Conservation (phyloP, 306 rosid genomes). For the Gynostemma pentaphyllum region DNA sequence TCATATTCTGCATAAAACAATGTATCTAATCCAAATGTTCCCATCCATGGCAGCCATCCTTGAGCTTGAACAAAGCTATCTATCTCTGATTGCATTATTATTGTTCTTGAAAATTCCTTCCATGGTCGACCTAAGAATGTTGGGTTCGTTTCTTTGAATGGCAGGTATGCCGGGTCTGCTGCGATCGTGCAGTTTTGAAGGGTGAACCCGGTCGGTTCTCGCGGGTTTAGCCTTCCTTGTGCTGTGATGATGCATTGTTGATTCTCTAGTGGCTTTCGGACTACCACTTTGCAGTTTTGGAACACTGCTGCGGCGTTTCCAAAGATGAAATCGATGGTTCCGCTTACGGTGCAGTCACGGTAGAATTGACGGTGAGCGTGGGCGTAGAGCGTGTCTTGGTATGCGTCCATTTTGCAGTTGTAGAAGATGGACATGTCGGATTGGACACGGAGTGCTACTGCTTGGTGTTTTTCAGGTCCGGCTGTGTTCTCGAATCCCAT, state of each 20-base stretch:
- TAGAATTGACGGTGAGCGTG: constrained; percentile 25
- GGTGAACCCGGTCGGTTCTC: constrained; percentile 11
- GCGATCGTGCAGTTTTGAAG: constrained; percentile 32
- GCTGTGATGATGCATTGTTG: constrained; percentile 37
- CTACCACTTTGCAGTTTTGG: constrained; percentile 27
- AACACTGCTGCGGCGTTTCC: constrained; percentile 9
- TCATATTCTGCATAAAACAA: constrained; percentile 24
- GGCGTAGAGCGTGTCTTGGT: constrained; percentile 22
- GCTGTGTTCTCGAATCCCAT: constrained; percentile 27
- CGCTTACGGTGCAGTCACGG: constrained; percentile 13
- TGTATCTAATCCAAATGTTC: background rate
- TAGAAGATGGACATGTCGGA: constrained; percentile 16
- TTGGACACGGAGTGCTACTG: constrained; percentile 17
- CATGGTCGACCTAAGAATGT: constrained; percentile 43
- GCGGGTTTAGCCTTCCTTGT: constrained; percentile 14
- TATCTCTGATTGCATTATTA: constrained; percentile 27
- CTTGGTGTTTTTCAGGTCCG: constrained; percentile 19
- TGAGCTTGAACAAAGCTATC: constrained; percentile 9
- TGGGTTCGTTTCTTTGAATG: background rate
- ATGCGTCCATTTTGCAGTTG: constrained; percentile 19
- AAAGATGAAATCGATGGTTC: constrained; percentile 25
- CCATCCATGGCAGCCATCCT: constrained; percentile 38
- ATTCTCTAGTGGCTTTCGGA: constrained; percentile 14
- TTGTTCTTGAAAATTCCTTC: constrained; percentile 32
- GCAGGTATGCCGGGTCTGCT: constrained; percentile 12